Evolutionary conservation across 192 early-diverging fungal species (phyloP), one percentile per base, ranked within the genome.

Genomic region (Backusella tarrabulga): DNA sequence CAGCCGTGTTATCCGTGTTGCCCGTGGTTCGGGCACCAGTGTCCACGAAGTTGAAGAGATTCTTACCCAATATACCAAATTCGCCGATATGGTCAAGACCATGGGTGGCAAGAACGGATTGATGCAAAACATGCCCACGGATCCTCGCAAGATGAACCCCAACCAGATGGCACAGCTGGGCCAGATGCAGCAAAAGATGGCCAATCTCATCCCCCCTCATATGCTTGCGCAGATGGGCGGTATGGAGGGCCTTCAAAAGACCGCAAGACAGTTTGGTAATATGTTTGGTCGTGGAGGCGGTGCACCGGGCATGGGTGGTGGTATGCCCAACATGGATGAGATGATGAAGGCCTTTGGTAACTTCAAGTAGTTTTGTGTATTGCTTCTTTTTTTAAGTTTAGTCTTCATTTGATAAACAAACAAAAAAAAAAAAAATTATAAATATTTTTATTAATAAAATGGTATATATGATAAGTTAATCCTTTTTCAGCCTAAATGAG

Each of bases 31-130:
- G 11, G 97, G 97, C 6, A 90, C 93, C n/a, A 87, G 85, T 3
- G 91, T 92, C 4, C 85, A 88, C 34, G 95, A 96, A 79, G 91
- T 98, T 2, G 93, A 96, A 81, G 93, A 93, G 67, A 78, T 98
- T n/a, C 80, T 97, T 72, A 73, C 86, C 67, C 92, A 94, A 78
- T 91, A 92, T 79, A 87, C 88, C 71, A 84, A 89, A 80, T 96
- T 97, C 83, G 92, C 92, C 1, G 91, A 91, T 63, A 92, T 97
- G 80, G 91, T 98, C 73, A 98, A 98, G 89, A 90, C 87, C 68
- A 95, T 98, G 94, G 96, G 96, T 71, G 97, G 96, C 8, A 93
- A 88, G 73, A 94, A 96, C 77, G 94, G 93, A 41, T 83, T 97
- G 69, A 76, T 98, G 75, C 90, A 91, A 79, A 83, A 80, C 42